Evolutionary conservation across 495 filamentous ascomycete genomes (phyloP).

Genomic region (Bacidia rubella): DNA sequence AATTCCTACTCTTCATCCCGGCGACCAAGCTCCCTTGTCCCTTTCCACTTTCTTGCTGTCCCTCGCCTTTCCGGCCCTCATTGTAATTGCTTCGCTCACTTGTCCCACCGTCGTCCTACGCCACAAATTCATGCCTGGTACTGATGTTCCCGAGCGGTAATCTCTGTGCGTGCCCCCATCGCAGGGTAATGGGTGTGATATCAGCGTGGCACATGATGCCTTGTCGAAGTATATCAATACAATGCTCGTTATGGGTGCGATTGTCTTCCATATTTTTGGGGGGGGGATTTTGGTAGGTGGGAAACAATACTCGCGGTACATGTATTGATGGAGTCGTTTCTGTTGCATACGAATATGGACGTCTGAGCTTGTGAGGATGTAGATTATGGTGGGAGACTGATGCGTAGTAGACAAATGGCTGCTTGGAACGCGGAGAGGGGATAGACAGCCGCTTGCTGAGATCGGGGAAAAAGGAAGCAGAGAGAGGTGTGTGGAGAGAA

Average conservation of each 20-base stretch:
- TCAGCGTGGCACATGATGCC: conserved; percentile 22
- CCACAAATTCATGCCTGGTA: neutral
- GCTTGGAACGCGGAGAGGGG: no score
- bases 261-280: conserved; percentile 1
- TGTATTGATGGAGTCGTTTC: neutral
- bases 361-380: neutral
- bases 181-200: conserved; percentile 15
- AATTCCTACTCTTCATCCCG: no score
- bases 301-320: neutral
- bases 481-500: neutral
- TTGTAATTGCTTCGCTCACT: no score
- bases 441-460: no score
- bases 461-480: no score
- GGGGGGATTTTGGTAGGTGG: neutral
- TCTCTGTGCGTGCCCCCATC: conserved; percentile 4
- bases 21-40: no score
- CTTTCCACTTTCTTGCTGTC: no score
- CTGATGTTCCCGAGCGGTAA: neutral
- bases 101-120: neutral
- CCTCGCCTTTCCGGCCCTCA: no score
- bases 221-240: conserved; percentile 26
- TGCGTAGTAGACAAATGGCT: no score
- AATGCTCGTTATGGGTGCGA: conserved; percentile 19
- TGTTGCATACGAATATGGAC: neutral
- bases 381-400: no score